A percentile compares a stretch with the other conserved stretches of the same genome.
Conservation (phyloP, 768 basidiomycete species). For the Naganishia vishniacii region DNA sequence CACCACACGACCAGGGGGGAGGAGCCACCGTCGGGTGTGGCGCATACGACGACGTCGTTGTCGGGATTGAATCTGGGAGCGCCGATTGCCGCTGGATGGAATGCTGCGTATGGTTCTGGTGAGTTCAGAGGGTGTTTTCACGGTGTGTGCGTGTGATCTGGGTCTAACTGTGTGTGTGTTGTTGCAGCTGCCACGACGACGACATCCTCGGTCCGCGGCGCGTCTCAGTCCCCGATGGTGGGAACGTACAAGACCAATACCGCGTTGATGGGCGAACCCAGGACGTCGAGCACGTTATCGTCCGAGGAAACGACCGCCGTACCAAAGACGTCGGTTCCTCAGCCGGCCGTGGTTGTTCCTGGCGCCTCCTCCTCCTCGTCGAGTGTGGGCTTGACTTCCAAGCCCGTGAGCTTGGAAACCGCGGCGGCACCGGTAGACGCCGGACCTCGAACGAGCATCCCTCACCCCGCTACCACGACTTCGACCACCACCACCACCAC, state of each 20-base stretch:
- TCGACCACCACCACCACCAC: conserved; percentile 19
- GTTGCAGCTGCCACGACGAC: neutral
- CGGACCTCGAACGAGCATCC: conserved; percentile 7
- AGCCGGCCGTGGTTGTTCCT: conserved; percentile 9
- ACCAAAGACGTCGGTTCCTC: neutral
- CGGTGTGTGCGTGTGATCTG: too few species aligned
- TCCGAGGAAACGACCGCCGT: conserved; percentile 11
- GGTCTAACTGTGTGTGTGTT: neutral
- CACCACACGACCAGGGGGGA: too few species aligned
- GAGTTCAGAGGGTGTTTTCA: neutral
- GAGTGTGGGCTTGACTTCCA: neutral
- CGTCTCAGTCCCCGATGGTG: neutral
- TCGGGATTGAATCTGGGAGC: conserved; percentile 20
- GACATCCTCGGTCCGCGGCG: neutral
- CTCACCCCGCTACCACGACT: conserved; percentile 5
- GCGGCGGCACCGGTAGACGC: conserved; percentile 4
- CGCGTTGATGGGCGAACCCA: neutral
- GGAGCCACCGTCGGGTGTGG: neutral
- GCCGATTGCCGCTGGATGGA: conserved; percentile 13
- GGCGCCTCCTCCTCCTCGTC: neutral
- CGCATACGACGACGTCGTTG: neutral
- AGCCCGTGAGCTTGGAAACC: neutral
- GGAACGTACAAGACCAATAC: conserved; percentile 1
- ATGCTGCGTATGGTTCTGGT: neutral
- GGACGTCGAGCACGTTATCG: neutral